Evolutionary conservation across 2,329 filamentous ascomycete genomes (phyloP), one percentile per base, ranked within the genome.

Genomic region (Beauveria varroae): DNA sequence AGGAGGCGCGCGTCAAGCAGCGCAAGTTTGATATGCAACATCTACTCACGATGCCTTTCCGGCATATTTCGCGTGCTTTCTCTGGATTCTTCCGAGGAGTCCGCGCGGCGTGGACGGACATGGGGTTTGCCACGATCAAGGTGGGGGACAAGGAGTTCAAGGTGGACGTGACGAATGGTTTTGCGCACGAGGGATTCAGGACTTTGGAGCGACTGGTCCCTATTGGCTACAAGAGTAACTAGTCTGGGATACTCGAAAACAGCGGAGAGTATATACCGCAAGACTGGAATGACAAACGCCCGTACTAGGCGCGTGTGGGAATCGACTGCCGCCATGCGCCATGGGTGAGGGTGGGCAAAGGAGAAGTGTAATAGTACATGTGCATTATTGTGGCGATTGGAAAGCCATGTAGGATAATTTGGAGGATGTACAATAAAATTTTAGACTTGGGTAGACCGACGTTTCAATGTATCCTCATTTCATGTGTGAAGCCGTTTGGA

Each of bases 171-270:
- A 76, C 75, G 3, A 78, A 78, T 44, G 84, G 82, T 1, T 86
- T 82, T 74, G 81, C 81, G 24, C 75, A 86, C 54, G 85, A 87
- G 46, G 76, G 80, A 4, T 86, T 86, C 49, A 77, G 75, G 60
- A 82, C 82, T 3, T 69, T 88, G 58, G 85, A 87, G 71, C 77
- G 80, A 64, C 68, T 88, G 44, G 76, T 83, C 37, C 68, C 65
- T 61, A 68, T 78, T 28, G 68, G 64, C 59, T 62, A 62, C 20
- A 41, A 54, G n/a, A 57, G 49, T 14, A 16, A 5, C 5, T 37
- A 37, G 24, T 12, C 14, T 20, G 24, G 30, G 41, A 3, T 18
- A 14, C 5, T 10, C 5, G 12, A n/a, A 16, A 37, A 4, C 28
- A 34, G 49, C 16, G 10, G 28, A 30, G 24, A 37, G 28, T 20